A percentile compares a stretch with the other conserved stretches of the same genome.
Evolutionary conservation across 805 yeast genomes (phyloP).

Genomic region (Spathaspora gorwiae): DNA sequence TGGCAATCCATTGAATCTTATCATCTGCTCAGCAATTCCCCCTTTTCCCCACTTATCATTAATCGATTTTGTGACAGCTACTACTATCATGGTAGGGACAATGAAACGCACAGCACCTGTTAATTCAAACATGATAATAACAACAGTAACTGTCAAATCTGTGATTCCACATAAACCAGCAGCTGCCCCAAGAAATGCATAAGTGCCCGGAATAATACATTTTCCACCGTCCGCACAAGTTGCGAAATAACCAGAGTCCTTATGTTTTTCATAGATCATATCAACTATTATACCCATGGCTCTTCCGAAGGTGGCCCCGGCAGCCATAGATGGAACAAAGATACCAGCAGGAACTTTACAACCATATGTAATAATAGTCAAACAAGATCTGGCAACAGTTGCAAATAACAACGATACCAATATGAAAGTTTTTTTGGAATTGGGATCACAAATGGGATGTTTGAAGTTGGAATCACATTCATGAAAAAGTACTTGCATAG

Average conservation of each 20-base stretch:
- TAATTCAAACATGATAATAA: slow-evolving; percentile 89
- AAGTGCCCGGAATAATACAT: slow-evolving; percentile 89
- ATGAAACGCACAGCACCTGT: slow-evolving; percentile 93
- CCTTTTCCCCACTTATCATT: slow-evolving; percentile 69
- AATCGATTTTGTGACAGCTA: slow-evolving; percentile 80
- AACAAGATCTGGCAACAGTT: slow-evolving; percentile 60
- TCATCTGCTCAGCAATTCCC: slow-evolving; percentile 96
- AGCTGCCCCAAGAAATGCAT: slow-evolving; percentile 94
- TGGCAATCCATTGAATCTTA: slow-evolving; percentile 83
- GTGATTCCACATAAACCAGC: slow-evolving; percentile 94
- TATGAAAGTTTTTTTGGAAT: slow-evolving; percentile 25
- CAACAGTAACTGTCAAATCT: slow-evolving; percentile 87
- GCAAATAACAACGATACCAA: slow-evolving; percentile 62
- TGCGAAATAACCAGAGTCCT: slow-evolving; percentile 30
- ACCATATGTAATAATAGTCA: slow-evolving; percentile 85
- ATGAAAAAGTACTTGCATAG: slow-evolving; percentile 84
- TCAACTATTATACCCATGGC: slow-evolving; percentile 75
- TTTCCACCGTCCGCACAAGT: slow-evolving; percentile 29
- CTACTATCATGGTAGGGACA: slow-evolving; percentile 94
- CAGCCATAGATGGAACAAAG: slow-evolving; percentile 94
- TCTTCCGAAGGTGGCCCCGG: slow-evolving; percentile 93
- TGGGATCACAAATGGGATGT: slow-evolving; percentile 36
- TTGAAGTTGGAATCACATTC: slow-evolving; percentile 59
- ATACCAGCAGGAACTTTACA: slow-evolving; percentile 97
- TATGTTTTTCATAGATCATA: slow-evolving; percentile 22